Evolutionary conservation across 805 yeast species (phyloP), one percentile per base, ranked within the genome.

Genomic region (Wickerhamiella brachini): DNA sequence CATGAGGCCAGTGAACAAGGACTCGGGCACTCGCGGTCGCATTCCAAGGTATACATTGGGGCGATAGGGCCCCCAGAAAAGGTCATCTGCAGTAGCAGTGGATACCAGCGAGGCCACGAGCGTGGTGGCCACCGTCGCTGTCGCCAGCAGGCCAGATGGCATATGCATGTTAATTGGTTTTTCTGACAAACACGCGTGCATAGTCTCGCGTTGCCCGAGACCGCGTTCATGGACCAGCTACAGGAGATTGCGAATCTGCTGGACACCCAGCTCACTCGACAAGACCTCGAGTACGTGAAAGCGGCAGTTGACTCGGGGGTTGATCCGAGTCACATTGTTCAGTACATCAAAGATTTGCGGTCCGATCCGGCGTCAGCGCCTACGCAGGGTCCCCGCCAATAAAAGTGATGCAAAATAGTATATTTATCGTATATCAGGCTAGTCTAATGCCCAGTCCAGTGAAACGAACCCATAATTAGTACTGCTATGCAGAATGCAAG

Each of bases 51-150:
- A 93, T 44, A 86, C 71, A 51, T 86, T 84, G 8, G 96, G 81
- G 56, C 97, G 70, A 66, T 88, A 90, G 0, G 97, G 95, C 1
- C 95, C 97, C 98, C 98, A 90, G 31, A 79, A 64, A 24, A 85
- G 68, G 2, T 86, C 75, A 43, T 74, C 68, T 47, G 72, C 61
- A 13, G 17, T 49, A 17, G 49, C 49, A 22, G 29, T 20, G 17
- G 37, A 15, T 3, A 47, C 45, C 46, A 26, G 15, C 42, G 24
- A 24, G 22, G 49, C 44, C 34, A 43, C 26, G 8, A 24, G 8
- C 8, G 26, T 8, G 5, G 26, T 24, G 26, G 24, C 18, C 10
- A 37, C 26, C 20, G 41, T 20, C 41, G 29, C n/a, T 26, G 13
- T 26, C 10, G 31, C 31, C 31, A 26, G 31, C 31, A 37, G 20